Base-by-base conservation (phyloP, 2,329 filamentous ascomycete genomes). In the Exophiala xenobiotica region DNA sequence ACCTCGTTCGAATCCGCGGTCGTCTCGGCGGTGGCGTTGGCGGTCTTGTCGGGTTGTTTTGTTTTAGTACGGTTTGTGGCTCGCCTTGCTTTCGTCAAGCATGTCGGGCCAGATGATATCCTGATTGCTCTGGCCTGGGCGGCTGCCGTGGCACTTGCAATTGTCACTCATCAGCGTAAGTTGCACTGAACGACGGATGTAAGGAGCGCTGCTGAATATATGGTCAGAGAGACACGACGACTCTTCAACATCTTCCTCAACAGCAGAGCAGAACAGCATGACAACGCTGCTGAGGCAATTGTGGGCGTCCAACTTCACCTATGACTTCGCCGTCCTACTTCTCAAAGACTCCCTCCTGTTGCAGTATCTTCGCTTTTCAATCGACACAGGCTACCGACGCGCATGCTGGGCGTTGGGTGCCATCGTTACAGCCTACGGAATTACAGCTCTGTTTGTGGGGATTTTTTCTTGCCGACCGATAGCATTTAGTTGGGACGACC, bases 331-430 rank as follows among this genome's bases (percentile, higher is more conserved):
- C 7, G 51, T 53, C 24, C 41, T 53, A 5, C 35, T 53, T 5
- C 45, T 53, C 26, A 53, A 53, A 23, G 51, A 53, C 33, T 53
- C 51, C 1, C 22, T 53, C 4, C 41, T 53, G 9, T 45, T 53
- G 8, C 51, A 53, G 29, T 55, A 51, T 41, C 53, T 55, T 39
- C 53, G 53, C 14, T 51, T 55, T 31, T 55, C 49, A 7, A 44
- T 31, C 16, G 49, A 49, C 29, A 40, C 27, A 8, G 47, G 48
- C 14, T 55, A 55, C 39, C 48, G 48, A 18, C 42, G 53, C 6
- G 48, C 48, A 24, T 51, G 48, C 26, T 51, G 44, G 44, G 53
- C 41, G 12, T 35, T 55, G 29, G 49, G 38, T n/a, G 24, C 43
- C 14, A 46, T 55, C 26, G 44, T 55, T 26, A 51, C 49, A 11